Base-by-base conservation (phyloP, 495 filamentous ascomycete species). In the Xylona heveae region DNA sequence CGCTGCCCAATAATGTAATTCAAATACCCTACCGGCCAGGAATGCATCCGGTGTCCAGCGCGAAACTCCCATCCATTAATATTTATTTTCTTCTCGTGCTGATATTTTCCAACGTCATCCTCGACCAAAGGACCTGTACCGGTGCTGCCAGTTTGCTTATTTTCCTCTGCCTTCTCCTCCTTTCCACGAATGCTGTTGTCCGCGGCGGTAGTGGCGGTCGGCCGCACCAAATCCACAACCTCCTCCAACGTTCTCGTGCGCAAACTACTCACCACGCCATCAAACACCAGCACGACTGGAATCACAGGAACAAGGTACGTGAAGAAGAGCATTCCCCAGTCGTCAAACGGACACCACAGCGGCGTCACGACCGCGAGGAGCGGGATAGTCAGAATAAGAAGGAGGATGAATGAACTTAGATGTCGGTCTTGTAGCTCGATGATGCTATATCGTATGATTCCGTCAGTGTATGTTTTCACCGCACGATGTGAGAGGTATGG, bases 401-500 rank as follows among this genome's bases (percentile, higher is more conserved):
- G 60, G 5, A 64, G 55, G 0, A 74, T 17, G 17, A 77, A 48
- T 19, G 60, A 63, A 3, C 51, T 51, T 1, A 66, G 20, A 2
- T 54, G 49, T 3, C 75, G 66, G 25, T 66, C 62, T 44, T 80
- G 74, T 7, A 83, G 61, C 47, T 83, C 77, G 35, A 80, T 69
- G 36, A 83, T 80, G 2, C 67, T 68, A 22, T 7, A 17, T 19
- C 18, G 16, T 9, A 10, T 12, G 9, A 7, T 17, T 6, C 7
- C 17, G 19, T 39, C 26, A 38, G 27, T 30, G 19, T 33, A 27
- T 1, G 13, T 10, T 2, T 14, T 14, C 20, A 24, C 14, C 19
- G 13, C 5, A 13, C 19, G 12, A 1, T 13, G 21, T 27, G 23
- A 28, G 5, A 21, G 34, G 12, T 8, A 45, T 20, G 17, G 28